These are phyloP conservation scores for Ampelocalamus luodianensis DNA, from an alignment of 176 grass and related monocot species.

Conservation along the genomic window DNA sequence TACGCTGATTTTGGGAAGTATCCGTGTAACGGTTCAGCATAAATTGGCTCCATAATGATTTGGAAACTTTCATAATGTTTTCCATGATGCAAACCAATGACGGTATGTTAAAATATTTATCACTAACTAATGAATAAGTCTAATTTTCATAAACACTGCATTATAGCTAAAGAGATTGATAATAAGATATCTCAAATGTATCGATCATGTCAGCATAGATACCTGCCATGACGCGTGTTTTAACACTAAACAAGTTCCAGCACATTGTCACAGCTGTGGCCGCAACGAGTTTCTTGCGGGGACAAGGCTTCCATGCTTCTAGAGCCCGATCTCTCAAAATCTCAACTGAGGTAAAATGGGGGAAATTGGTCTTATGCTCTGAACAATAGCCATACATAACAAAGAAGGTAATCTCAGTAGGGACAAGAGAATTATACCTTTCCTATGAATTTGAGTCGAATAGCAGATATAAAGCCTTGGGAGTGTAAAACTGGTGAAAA, in stretches of 20 bases:
- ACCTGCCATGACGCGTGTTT: conserved; percentile 84
- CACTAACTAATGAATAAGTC: background rate
- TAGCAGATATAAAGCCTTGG: conserved; percentile 79
- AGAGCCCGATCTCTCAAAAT: conserved; percentile 40
- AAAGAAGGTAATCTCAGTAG: background rate
- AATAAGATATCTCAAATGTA: background rate
- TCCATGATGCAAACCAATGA: background rate
- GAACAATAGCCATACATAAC: background rate
- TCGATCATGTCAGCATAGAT: background rate
- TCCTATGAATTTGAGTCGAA: conserved; percentile 71
- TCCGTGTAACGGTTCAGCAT: background rate
- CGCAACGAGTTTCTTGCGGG: conserved; percentile 82
- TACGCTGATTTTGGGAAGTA: too few relatives aligned
- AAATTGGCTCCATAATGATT: background rate
- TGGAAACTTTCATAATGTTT: background rate
- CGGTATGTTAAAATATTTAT: background rate
- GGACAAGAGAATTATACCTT: conserved; percentile 49
- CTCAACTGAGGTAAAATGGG: conserved; percentile 50
- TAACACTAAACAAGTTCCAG: conserved; percentile 89
- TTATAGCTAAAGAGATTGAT: background rate
- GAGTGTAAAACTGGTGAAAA: conserved; percentile 85
- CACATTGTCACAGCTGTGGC: conserved; percentile 66
- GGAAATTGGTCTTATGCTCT: background rate
- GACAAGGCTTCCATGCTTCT: conserved; percentile 83
- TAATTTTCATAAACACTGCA: background rate